Evolutionary conservation across 2,329 filamentous ascomycete genomes (phyloP).

Genomic region (Trichoderma koningiopsis): DNA sequence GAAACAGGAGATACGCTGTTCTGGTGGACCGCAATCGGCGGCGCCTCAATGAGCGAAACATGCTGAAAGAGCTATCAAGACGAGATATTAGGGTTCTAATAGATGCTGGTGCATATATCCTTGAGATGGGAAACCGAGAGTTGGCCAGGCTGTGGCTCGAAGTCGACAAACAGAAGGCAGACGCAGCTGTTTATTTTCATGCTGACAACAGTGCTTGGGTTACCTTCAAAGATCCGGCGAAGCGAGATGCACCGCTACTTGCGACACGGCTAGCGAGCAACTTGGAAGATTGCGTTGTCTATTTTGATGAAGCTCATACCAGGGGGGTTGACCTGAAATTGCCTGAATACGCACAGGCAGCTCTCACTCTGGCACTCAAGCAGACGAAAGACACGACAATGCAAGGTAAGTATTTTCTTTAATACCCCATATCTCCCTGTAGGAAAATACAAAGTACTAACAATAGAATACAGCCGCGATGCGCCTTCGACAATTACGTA

Average conservation of each 20-base stretch:
- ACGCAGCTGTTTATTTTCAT: constrained; percentile 58
- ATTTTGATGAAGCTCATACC: constrained; percentile 53
- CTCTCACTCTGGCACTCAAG: constrained; percentile 57
- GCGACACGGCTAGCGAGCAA: constrained; percentile 58
- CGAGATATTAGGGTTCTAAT: constrained; percentile 57
- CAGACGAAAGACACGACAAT: constrained; percentile 64
- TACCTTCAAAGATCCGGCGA: constrained; percentile 31
- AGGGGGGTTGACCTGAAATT: constrained; percentile 63
- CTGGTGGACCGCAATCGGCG: constrained; percentile 35
- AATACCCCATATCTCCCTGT: background rate
- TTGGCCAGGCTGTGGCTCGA: constrained; percentile 55
- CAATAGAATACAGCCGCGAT: constrained; percentile 55
- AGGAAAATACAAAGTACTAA: background rate
- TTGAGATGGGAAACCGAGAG: constrained; percentile 59
- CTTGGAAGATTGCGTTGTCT: constrained; percentile 56
- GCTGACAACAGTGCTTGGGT: constrained; percentile 34
- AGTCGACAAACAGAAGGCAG: constrained; percentile 43
- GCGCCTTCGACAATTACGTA: constrained; percentile 60
- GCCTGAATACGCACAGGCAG: constrained; percentile 49
- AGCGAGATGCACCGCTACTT: constrained; percentile 52
- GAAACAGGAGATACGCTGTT: constrained; percentile 51
- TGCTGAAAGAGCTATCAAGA: constrained; percentile 46
- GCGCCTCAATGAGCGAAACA: constrained; percentile 47
- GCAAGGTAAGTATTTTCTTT: constrained; percentile 49
- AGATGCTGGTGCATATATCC: constrained; percentile 64